These are phyloP conservation scores for Fusarium nurragi DNA, from an alignment of 2,329 filamentous ascomycete species.

Conservation along the genomic window DNA sequence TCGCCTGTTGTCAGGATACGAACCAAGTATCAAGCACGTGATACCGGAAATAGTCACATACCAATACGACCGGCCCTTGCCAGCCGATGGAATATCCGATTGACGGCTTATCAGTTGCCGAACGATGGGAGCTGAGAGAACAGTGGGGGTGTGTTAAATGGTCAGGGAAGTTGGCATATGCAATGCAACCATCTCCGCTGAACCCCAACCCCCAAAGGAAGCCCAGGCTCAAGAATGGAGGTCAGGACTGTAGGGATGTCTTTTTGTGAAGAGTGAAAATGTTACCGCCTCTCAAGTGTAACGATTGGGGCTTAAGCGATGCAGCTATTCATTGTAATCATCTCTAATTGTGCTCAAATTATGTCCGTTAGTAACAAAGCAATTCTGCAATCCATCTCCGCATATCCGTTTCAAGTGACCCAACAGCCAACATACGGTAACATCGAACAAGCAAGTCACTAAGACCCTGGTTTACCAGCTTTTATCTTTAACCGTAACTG, in stretches of 20 bases:
- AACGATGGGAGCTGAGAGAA: not conserved
- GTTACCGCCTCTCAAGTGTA: no score
- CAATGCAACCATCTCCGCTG: not conserved
- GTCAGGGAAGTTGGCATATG: not conserved
- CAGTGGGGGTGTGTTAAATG: not conserved
- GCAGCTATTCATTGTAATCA: no score
- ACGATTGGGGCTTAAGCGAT: no score
- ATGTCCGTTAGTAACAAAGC: not conserved
- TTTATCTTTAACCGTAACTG: slow-evolving; percentile 24
- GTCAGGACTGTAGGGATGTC: no score
- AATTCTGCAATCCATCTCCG: no score
- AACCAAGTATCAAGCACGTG: no score
- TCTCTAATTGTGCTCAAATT: not conserved
- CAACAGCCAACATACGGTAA: not conserved
- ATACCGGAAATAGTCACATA: no score
- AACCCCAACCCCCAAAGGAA: not conserved
- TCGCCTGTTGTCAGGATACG: no score
- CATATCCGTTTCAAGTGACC: not conserved
- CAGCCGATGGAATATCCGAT: no score
- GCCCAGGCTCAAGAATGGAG: not conserved
- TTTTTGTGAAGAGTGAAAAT: no score
- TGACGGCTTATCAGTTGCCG: not conserved
- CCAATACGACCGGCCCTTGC: no score
- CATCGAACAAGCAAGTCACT: not conserved
- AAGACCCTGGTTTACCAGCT: not conserved